Conservation (phyloP, 257 asterid genomes). For the Datura wrightii region DNA sequence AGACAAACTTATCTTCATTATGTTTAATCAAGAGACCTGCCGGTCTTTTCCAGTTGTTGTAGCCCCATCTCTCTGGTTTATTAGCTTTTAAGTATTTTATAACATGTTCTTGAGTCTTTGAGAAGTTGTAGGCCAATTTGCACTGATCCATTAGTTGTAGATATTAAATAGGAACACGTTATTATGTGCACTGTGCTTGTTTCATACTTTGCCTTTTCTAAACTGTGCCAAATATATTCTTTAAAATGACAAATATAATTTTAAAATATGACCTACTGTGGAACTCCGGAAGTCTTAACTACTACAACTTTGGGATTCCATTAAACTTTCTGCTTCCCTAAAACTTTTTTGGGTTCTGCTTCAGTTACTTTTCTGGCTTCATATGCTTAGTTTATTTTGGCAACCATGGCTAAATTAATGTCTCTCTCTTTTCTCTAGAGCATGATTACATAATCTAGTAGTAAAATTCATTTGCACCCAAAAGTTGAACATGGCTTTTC, state of each 20-base stretch:
- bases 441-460: background rate
- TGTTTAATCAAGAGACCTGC: background rate
- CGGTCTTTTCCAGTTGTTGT: background rate
- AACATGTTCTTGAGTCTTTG: background rate
- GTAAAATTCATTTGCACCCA: background rate
- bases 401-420: background rate
- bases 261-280: background rate
- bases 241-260: constrained; percentile 2
- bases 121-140: constrained; percentile 8
- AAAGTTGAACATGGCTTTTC: background rate
- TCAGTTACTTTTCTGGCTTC: background rate
- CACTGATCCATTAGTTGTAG: constrained; percentile 8
- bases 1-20: constrained; percentile 2
- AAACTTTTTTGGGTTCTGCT: background rate
- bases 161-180: background rate
- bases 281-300: background rate
- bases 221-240: constrained; percentile 2
- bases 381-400: background rate
- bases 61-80: constrained; percentile 1
- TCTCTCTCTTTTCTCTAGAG: background rate
- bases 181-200: constrained; percentile 22
- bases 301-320: background rate
- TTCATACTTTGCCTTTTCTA: background rate
- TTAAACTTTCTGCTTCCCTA: background rate
- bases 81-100: constrained; percentile 1